These are phyloP conservation scores for Triticum timopheevii DNA, from an alignment of 176 grass and related monocot species.

Conservation along the genomic window DNA sequence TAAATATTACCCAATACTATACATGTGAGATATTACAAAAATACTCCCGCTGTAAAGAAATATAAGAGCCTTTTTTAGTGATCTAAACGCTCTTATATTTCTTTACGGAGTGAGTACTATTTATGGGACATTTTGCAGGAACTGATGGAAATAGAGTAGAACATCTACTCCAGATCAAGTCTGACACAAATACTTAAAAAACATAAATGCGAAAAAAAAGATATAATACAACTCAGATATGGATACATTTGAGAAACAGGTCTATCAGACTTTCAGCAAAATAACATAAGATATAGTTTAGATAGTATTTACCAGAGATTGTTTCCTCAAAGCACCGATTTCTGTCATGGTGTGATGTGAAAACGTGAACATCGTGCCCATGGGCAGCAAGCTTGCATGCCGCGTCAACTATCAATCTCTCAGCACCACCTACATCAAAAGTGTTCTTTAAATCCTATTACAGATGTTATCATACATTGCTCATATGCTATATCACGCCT, in stretches of 20 bases:
- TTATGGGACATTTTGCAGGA: background rate
- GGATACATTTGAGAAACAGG: background rate
- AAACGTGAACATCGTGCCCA: slow-evolving; percentile 80
- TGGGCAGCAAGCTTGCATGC: slow-evolving; percentile 80
- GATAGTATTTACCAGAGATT: slow-evolving; percentile 65
- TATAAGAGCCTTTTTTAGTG: no score
- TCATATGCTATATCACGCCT: background rate
- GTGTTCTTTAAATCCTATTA: background rate
- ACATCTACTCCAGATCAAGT: background rate
- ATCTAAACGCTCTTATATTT: no score
- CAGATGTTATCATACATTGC: background rate
- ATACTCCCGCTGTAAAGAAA: no score
- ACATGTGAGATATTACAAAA: background rate
- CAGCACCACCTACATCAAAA: slow-evolving; percentile 69
- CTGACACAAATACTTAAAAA: background rate
- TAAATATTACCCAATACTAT: background rate
- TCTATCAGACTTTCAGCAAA: background rate
- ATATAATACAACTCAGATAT: background rate
- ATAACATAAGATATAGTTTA: background rate
- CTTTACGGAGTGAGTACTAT: no score
- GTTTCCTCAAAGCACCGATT: slow-evolving; percentile 93
- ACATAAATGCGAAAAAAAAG: background rate
- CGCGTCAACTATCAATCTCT: slow-evolving; percentile 89
- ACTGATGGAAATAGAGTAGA: background rate
- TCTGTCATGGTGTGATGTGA: slow-evolving; percentile 96